phyloP scores from a whole-genome alignment of 164 flowering plant species.

The Liquidambar formosana region DNA sequence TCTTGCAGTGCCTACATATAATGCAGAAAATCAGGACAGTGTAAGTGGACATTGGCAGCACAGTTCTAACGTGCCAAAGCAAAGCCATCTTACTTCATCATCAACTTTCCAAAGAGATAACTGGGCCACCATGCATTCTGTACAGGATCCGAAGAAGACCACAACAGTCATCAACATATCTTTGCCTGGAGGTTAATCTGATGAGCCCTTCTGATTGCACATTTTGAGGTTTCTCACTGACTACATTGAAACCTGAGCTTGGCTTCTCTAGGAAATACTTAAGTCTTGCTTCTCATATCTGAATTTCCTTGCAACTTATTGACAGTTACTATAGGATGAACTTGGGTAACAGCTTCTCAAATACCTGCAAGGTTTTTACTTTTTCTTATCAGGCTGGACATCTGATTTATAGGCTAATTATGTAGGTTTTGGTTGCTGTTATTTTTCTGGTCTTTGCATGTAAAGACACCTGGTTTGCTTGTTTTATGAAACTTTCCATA shows the following conservation, averaged over 20 bases:
- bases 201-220: background rate
- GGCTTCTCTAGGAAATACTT: background rate
- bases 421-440: conserved; percentile 9
- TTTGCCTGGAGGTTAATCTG: conserved; percentile 25
- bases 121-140: conserved; percentile 21
- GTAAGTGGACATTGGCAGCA: conserved; percentile 10
- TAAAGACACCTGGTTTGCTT: conserved; percentile 2
- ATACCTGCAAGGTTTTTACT: background rate
- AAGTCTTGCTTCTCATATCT: background rate
- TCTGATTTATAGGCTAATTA: conserved; percentile 13
- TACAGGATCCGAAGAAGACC: conserved; percentile 22
- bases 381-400: background rate
- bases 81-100: conserved; percentile 8
- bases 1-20: background rate
- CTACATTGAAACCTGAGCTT: background rate
- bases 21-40: conserved; percentile 12
- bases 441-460: background rate
- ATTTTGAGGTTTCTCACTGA: background rate
- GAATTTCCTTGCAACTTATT: background rate
- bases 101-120: conserved; percentile 22
- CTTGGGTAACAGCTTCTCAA: background rate
- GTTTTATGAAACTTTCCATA: background rate
- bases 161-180: conserved; percentile 38
- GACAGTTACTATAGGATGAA: conserved; percentile 5
- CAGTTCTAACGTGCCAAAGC: conserved; percentile 1